Conservation (phyloP, 140 eudicot genomes). For the Oenanthe javanica region DNA sequence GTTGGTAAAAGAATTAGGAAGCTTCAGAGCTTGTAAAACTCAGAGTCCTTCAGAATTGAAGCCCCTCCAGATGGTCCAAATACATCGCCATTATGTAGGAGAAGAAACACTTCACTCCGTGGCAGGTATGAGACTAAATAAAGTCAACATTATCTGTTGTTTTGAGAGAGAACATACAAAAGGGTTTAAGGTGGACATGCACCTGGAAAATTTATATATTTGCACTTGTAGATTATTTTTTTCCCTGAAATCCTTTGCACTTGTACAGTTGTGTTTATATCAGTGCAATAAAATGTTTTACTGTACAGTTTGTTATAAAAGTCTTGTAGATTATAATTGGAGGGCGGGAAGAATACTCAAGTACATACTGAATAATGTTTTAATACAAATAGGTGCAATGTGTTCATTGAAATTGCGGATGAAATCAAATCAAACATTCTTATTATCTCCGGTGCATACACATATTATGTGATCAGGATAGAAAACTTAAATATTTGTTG, state of each 20-base stretch:
- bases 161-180: neutral
- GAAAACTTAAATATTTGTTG: too few relatives aligned
- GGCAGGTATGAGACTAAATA: neutral
- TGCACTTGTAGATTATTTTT: neutral
- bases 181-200: neutral
- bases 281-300: neutral
- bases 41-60: neutral
- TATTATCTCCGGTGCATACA: too few relatives aligned
- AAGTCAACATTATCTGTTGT: neutral
- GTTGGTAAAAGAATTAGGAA: neutral
- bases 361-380: neutral
- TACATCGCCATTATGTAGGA: neutral
- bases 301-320: too few relatives aligned
- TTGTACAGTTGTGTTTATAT: too few relatives aligned
- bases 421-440: too few relatives aligned
- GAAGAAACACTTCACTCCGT: neutral
- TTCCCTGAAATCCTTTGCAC: too few relatives aligned
- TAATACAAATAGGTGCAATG: too few relatives aligned
- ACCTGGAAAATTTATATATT: neutral
- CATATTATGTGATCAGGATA: too few relatives aligned
- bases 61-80: neutral
- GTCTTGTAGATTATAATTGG: neutral
- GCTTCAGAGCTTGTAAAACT: neutral
- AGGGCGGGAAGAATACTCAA: neutral
- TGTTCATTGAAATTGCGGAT: too few relatives aligned